Evolutionary conservation across 495 filamentous ascomycete genomes (phyloP).

Genomic region (Bombardia bombarda): DNA sequence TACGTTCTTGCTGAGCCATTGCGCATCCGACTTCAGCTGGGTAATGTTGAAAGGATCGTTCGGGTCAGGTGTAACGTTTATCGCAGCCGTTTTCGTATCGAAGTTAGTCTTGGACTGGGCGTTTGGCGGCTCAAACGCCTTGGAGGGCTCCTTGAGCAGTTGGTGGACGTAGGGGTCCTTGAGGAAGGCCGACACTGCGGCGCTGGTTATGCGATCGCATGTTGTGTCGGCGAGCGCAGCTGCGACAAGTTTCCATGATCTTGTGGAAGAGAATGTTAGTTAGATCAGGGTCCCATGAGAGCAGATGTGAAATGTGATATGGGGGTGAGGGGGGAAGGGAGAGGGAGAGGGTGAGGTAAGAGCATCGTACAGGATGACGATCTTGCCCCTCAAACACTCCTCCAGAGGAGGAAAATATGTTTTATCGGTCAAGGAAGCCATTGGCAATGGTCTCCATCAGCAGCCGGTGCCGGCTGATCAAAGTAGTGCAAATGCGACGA

Average conservation of each 20-base stretch:
- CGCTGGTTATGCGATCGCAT: constrained; percentile 36
- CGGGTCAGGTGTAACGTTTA: constrained; percentile 67
- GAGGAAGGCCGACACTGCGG: constrained; percentile 54
- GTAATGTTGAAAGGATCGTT: constrained; percentile 65
- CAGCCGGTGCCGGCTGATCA: constrained; percentile 4
- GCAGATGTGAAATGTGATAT: background rate
- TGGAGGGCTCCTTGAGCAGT: constrained; percentile 56
- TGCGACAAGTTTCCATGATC: constrained; percentile 72
- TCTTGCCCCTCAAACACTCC: constrained; percentile 38
- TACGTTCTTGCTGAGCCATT: constrained; percentile 73
- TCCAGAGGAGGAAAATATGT: constrained; percentile 41
- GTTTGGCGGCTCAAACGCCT: constrained; percentile 52
- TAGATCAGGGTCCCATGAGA: background rate
- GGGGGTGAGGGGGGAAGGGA: constrained; percentile 27
- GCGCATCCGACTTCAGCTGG: constrained; percentile 74
- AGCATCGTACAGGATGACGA: constrained; percentile 35
- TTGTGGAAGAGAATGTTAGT: constrained; percentile 48
- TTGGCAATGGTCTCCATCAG: constrained; percentile 45
- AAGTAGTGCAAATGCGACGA: constrained; percentile 6
- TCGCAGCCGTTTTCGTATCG: constrained; percentile 83
- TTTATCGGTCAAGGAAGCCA: constrained; percentile 52
- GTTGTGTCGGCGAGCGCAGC: constrained; percentile 51
- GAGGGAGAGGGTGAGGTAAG: constrained; percentile 26
- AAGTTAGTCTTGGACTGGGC: constrained; percentile 59
- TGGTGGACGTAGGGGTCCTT: constrained; percentile 56